phyloP scores from a whole-genome alignment of 768 basidiomycete genomes.

The Fomitopsis serialis region DNA sequence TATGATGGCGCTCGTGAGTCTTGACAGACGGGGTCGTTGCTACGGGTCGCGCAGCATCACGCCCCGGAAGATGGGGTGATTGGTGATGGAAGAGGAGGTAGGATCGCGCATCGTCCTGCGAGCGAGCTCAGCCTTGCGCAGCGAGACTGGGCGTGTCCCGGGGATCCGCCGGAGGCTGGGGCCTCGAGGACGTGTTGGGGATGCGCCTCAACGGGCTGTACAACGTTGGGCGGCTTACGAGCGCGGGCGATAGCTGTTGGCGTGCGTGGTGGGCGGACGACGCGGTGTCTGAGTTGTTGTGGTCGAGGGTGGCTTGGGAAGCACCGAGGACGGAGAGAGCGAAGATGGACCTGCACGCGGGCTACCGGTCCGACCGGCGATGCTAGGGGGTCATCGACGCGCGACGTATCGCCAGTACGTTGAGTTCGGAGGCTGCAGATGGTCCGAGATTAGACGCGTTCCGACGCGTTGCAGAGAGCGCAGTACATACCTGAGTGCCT shows the following conservation, averaged over 20 bases:
- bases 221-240: background rate
- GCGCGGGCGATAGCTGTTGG: background rate
- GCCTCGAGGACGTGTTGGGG: background rate
- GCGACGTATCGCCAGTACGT: constrained; percentile 44
- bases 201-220: background rate
- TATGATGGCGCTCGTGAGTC: no score
- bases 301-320: background rate
- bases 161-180: background rate
- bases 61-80: background rate
- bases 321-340: background rate
- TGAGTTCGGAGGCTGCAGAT: constrained; percentile 36
- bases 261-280: background rate
- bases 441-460: constrained; percentile 1
- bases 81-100: background rate
- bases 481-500: constrained; percentile 34
- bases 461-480: background rate
- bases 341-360: background rate
- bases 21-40: background rate
- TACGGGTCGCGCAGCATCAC: background rate
- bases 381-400: constrained; percentile 30
- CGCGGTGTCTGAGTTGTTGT: background rate
- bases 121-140: background rate
- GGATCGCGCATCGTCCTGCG: background rate
- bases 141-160: background rate
- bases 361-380: background rate